Conservation (phyloP, 306 rosid species). For the Vigna radiata region DNA sequence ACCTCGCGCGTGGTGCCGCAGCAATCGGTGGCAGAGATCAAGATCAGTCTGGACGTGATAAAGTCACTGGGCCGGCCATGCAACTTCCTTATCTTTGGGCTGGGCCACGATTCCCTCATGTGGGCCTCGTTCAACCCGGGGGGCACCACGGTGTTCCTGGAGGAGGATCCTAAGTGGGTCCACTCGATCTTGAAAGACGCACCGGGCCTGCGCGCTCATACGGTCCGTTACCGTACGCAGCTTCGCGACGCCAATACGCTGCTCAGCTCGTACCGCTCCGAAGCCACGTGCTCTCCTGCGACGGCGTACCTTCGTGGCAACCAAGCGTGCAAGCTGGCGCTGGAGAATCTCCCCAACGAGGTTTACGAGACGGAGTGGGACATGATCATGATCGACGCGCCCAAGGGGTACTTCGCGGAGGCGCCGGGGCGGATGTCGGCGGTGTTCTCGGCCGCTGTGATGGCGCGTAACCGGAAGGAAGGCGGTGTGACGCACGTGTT, state of each 20-base stretch:
- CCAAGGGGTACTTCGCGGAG: conserved; percentile 77
- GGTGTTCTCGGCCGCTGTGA: conserved; percentile 86
- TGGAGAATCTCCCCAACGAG: conserved; percentile 68
- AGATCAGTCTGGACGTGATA: conserved; percentile 66
- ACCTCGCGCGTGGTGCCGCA: conserved; percentile 74
- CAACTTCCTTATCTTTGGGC: conserved; percentile 86
- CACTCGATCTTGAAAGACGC: conserved; percentile 70
- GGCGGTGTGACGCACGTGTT: conserved; percentile 86
- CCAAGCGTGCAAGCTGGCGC: conserved; percentile 66
- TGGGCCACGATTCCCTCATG: conserved; percentile 95
- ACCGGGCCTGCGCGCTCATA: conserved; percentile 68
- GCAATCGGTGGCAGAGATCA: conserved; percentile 74
- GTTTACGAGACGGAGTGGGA: conserved; percentile 91
- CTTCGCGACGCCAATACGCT: conserved; percentile 65
- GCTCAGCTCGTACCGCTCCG: conserved; percentile 51
- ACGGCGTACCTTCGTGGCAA: conserved; percentile 63
- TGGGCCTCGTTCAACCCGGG: conserved; percentile 87
- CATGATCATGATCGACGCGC: conserved; percentile 91
- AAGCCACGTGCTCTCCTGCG: conserved; percentile 56
- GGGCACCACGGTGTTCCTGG: conserved; percentile 83
- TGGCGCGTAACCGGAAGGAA: conserved; percentile 75
- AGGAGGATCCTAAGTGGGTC: conserved; percentile 92
- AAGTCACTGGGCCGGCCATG: conserved; percentile 59
- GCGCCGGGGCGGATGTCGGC: conserved; percentile 95
- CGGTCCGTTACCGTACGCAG: conserved; percentile 71